phyloP scores from a whole-genome alignment of 495 filamentous ascomycete species.

The Astrothelium subdiscretum region DNA sequence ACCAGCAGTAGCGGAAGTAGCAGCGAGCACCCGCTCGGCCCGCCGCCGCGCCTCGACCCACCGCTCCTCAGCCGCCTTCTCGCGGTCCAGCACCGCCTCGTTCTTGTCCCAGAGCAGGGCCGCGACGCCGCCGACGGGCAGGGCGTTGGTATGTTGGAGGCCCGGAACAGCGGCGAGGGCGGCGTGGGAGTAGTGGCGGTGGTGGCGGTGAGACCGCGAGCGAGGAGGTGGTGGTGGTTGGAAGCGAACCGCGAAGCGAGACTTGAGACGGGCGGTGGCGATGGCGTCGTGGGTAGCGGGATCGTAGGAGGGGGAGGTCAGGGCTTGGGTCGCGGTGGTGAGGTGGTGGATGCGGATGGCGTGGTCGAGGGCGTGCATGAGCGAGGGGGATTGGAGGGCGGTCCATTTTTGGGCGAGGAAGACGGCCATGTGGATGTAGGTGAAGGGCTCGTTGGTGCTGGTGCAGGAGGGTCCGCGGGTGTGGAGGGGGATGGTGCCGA shows the following conservation, averaged over 20 bases:
- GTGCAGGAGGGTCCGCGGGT: background rate
- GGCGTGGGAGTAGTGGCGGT: background rate
- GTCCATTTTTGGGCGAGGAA: background rate
- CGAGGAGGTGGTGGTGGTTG: too few species aligned
- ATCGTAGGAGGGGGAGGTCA: too few species aligned
- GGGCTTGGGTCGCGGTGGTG: background rate
- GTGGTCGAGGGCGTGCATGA: background rate
- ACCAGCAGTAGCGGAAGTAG: too few species aligned
- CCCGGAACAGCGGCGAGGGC: background rate
- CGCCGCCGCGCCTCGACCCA: background rate
- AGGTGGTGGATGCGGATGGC: background rate
- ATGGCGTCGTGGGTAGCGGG: too few species aligned
- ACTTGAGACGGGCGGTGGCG: too few species aligned
- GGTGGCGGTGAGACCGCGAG: too few species aligned
- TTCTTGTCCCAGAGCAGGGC: background rate
- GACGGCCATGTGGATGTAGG: background rate
- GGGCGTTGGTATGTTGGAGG: background rate
- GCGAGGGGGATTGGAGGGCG: background rate
- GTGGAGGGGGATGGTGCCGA: background rate
- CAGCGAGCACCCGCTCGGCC: too few species aligned
- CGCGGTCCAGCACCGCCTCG: background rate
- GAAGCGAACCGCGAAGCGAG: too few species aligned
- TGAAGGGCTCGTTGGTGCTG: background rate
- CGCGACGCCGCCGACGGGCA: background rate
- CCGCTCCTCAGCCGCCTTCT: background rate